These are phyloP conservation scores for Cardiospermum halicacabum DNA, from an alignment of 345 rosid species.

Conservation along the genomic window DNA sequence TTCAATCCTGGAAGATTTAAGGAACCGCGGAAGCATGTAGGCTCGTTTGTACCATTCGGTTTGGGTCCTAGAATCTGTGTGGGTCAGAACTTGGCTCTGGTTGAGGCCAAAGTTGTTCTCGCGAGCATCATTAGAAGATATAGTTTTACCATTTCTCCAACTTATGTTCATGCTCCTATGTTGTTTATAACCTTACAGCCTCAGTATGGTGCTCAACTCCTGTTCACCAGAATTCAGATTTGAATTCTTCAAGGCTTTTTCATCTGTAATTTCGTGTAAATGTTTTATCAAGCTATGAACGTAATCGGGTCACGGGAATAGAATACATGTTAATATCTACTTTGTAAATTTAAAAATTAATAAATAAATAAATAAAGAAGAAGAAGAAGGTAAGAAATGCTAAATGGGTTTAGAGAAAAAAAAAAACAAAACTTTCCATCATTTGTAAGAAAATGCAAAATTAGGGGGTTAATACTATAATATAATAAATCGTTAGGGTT, in stretches of 20 bases:
- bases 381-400: too few relatives aligned
- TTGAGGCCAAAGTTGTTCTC: conserved; percentile 48
- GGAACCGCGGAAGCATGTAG: conserved; percentile 42
- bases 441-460: background rate
- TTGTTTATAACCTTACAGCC: conserved; percentile 48
- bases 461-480: background rate
- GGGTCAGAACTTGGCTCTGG: conserved; percentile 50
- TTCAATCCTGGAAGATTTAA: conserved; percentile 63
- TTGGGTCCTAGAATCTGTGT: conserved; percentile 56
- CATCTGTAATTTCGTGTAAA: too few relatives aligned
- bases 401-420: too few relatives aligned
- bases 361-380: too few relatives aligned
- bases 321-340: too few relatives aligned
- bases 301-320: too few relatives aligned
- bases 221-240: conserved; percentile 37
- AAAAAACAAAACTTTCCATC: too few relatives aligned
- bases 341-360: too few relatives aligned
- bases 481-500: background rate
- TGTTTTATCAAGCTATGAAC: too few relatives aligned
- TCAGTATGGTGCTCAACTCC: conserved; percentile 61
- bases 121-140: conserved; percentile 51
- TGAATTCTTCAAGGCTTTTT: background rate
- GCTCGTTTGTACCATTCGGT: conserved; percentile 49
- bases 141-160: conserved; percentile 44
- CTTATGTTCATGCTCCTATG: conserved; percentile 72